Base-by-base conservation (phyloP, 2,329 filamentous ascomycete species). In the Fusarium keratoplasticum region DNA sequence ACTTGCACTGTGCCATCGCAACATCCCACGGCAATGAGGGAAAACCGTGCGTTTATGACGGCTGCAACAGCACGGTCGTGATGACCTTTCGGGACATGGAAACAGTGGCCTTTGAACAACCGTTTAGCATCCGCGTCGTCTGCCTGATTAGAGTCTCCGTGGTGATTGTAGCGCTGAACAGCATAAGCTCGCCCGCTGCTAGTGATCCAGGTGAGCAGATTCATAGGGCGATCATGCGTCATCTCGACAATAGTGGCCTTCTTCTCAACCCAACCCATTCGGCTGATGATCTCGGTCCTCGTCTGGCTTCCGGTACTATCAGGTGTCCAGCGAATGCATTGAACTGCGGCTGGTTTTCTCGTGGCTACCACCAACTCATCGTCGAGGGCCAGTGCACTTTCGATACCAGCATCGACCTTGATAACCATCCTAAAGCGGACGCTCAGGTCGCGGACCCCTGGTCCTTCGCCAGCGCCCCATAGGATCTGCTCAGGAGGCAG, bases 371-470 rank as follows among this genome's bases (percentile, higher is more conserved):
- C 88, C 44, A 99, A 86, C 82, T 98, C 96, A 65, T 98, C 94
- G 75, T 98, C 96, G 25, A 98, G 88, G 3, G 96, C 96, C 64
- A 98, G 85, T 13, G 94, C 95, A 78, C 92, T 94, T 76, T 92
- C 92, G 77, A 99, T 98, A 3, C 96, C 96, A 4, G 96, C 96
- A 83, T 99, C 96, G 20, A 99, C 95, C 81, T 97, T 97, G 80
- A 99, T 98, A 16, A 98, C 96, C 94, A 98, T 98, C 66, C 96
- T 91, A 83, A 99, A 99, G 13, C 95, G 93, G 58, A 99, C 89
- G 77, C 93, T 97, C 65, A 97, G 91, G 83, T 99, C 96, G 62
- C 91, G 90, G 60, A 98, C 92, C 5, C 94, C 94, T 58, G 89
- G 89, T 11, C 94, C 94, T 81, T 98, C 96, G 36, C 95, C 95